These are phyloP conservation scores for Penicillium sp. DNA, from an alignment of 2,329 filamentous ascomycete species.

Conservation along the genomic window DNA sequence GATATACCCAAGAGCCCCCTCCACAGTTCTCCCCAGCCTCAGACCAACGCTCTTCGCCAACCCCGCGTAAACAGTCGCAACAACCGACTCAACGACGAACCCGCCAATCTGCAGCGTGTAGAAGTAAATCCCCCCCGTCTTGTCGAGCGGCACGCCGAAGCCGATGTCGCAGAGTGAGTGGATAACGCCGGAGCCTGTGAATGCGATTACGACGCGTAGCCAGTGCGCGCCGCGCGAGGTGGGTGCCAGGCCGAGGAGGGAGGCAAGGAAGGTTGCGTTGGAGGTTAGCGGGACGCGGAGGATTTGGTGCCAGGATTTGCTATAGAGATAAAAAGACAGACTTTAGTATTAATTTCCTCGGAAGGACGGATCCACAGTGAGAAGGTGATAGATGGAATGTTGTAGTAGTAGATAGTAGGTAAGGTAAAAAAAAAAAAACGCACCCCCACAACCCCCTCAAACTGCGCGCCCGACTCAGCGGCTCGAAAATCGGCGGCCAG, in stretches of 20 bases:
- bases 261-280: slow-evolving; percentile 22
- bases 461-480: background rate
- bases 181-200: slow-evolving; percentile 23
- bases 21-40: background rate
- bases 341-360: background rate
- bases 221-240: background rate
- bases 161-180: slow-evolving; percentile 26
- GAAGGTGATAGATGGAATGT: background rate
- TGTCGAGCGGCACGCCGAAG: slow-evolving; percentile 20
- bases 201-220: slow-evolving; percentile 21
- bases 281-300: slow-evolving; percentile 22
- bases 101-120: slow-evolving; percentile 27
- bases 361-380: background rate
- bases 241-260: slow-evolving; percentile 13
- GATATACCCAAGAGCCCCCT: slow-evolving; percentile 19
- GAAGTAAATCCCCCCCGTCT: slow-evolving; percentile 25
- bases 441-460: slow-evolving; percentile 27
- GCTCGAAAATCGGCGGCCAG: slow-evolving; percentile 25
- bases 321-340: background rate
- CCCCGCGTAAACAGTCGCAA: background rate
- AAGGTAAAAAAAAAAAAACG: background rate
- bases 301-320: slow-evolving; percentile 28
- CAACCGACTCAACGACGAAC: slow-evolving; percentile 9
- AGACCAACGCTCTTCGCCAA: background rate
- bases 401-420: background rate